A percentile compares a stretch with the other conserved stretches of the same genome.
Evolutionary conservation across 495 filamentous ascomycete genomes (phyloP).

Genomic region (Astrothelium macrocarpum): DNA sequence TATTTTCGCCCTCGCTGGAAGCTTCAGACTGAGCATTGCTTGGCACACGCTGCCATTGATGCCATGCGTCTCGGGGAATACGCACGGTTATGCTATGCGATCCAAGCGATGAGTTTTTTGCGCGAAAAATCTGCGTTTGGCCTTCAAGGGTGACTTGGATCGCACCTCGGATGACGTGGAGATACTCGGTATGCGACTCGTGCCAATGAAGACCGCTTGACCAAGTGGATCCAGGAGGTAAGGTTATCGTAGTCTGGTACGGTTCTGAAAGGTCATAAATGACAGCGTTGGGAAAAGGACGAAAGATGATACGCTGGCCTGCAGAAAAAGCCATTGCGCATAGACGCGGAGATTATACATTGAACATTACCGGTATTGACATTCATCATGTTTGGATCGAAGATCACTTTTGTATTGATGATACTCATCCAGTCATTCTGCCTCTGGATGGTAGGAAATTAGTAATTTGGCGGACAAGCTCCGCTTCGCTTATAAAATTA

Average conservation of each 20-base stretch:
- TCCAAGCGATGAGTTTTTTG: not conserved
- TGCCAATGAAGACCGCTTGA: conserved; percentile 10
- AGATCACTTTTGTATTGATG: not conserved
- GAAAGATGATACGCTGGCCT: not conserved
- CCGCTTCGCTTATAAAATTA: not conserved
- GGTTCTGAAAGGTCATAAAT: conserved; percentile 2
- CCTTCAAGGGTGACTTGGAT: not conserved
- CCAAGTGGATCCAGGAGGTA: conserved; percentile 7
- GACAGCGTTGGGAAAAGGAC: not conserved
- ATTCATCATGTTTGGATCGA: not conserved
- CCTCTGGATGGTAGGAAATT: not conserved
- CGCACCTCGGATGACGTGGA: conserved; percentile 3
- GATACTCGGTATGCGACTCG: conserved; percentile 5
- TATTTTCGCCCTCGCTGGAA: not conserved
- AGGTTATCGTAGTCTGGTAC: conserved; percentile 5
- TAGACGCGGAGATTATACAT: not conserved
- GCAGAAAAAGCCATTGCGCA: not conserved
- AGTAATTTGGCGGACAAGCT: not conserved
- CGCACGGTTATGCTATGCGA: not conserved
- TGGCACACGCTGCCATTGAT: not conserved
- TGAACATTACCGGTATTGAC: not conserved
- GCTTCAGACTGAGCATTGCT: not conserved
- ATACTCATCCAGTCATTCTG: not conserved
- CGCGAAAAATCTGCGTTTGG: conserved; percentile 1
- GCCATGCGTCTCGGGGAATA: conserved; percentile 2